phyloP scores from a whole-genome alignment of 176 grass and related monocot genomes.

The Chrysopogon serrulatus region DNA sequence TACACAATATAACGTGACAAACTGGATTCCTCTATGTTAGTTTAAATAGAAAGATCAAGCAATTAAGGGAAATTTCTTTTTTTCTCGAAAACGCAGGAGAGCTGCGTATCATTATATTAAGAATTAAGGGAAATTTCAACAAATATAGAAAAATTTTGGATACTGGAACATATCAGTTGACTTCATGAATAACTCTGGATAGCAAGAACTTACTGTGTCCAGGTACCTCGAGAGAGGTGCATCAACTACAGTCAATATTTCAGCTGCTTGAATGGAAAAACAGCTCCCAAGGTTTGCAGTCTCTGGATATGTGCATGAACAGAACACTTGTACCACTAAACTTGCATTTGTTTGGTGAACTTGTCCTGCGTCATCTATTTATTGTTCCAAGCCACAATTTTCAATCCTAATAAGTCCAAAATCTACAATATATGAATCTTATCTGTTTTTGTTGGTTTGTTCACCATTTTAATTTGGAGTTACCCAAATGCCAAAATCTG shows the following conservation, averaged over 20 bases:
- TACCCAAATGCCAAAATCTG: neutral
- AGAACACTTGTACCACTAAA: neutral
- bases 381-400: neutral
- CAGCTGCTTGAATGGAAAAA: neutral
- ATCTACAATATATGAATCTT: neutral
- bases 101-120: too few species aligned
- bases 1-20: neutral
- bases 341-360: neutral
- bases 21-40: neutral
- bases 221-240: neutral
- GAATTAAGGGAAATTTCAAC: neutral
- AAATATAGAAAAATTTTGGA: neutral
- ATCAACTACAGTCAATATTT: neutral
- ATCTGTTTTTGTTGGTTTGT: neutral
- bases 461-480: neutral
- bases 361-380: neutral
- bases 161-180: neutral
- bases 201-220: neutral
- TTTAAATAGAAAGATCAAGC: neutral
- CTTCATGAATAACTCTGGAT: neutral
- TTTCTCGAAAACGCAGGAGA: too few species aligned
- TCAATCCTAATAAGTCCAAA: neutral
- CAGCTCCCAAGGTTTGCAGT: neutral
- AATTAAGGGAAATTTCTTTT: neutral
- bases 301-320: neutral